Conservation (phyloP, 1,139 yeast genomes). For the Suhomyces kunorum region DNA sequence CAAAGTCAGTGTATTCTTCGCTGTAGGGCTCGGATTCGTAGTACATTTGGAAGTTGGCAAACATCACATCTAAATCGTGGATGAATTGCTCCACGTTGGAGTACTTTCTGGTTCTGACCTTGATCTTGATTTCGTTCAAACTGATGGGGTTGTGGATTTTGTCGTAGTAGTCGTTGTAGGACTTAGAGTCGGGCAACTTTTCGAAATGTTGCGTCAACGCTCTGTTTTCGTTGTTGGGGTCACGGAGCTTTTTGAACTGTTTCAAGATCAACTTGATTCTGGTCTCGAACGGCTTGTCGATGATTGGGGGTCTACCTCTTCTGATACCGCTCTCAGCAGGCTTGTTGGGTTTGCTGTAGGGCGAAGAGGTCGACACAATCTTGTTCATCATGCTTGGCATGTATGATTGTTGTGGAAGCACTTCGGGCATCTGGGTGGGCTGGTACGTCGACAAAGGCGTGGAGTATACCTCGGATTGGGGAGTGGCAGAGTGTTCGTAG, state of each 20-base stretch:
- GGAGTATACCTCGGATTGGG: constrained; percentile 13
- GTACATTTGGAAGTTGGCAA: constrained; percentile 71
- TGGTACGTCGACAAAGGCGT: constrained; percentile 9
- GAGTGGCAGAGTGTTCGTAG: constrained; percentile 12
- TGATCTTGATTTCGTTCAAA: constrained; percentile 76
- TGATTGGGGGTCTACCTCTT: constrained; percentile 94
- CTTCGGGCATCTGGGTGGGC: constrained; percentile 6
- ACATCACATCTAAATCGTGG: constrained; percentile 72
- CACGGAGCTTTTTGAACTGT: constrained; percentile 71
- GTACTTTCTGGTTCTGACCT: constrained; percentile 85
- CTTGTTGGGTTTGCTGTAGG: constrained; percentile 14
- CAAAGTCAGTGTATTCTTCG: constrained; percentile 59
- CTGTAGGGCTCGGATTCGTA: constrained; percentile 58
- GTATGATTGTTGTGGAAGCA: constrained; percentile 1
- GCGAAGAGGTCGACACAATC: constrained; percentile 10
- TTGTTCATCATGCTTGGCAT: constrained; percentile 5
- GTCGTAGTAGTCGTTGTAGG: constrained; percentile 67
- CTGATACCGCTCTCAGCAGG: constrained; percentile 62
- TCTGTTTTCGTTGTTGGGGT: constrained; percentile 49
- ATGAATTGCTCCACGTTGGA: constrained; percentile 72
- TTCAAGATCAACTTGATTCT: constrained; percentile 85
- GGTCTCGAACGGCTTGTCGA: constrained; percentile 91
- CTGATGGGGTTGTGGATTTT: constrained; percentile 72
- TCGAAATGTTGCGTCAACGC: constrained; percentile 67
- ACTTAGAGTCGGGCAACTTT: constrained; percentile 72